Evolutionary conservation across 2,329 filamentous ascomycete genomes (phyloP).

Genomic region (Alternaria sp.): DNA sequence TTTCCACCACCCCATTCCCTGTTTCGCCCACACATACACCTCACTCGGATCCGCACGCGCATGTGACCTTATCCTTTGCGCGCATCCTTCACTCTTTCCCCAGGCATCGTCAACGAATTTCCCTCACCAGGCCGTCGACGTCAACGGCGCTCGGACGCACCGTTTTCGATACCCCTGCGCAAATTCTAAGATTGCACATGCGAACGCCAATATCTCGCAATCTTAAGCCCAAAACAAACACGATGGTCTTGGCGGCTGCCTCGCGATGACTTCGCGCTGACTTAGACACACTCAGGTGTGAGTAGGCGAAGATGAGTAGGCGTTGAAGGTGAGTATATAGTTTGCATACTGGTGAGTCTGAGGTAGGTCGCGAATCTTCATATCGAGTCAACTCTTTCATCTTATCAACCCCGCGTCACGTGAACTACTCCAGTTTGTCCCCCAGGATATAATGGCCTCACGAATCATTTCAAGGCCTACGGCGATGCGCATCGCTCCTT

Average conservation of each 20-base stretch:
- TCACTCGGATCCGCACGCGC: constrained; percentile 5
- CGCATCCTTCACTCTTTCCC: neutral
- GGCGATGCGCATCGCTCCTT: neutral
- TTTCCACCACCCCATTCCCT: constrained; percentile 4
- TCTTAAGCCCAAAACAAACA: constrained; percentile 31
- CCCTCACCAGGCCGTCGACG: constrained; percentile 14
- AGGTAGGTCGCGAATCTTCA: neutral
- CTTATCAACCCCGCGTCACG: neutral
- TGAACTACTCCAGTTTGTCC: neutral
- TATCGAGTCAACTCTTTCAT: neutral
- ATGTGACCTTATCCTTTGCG: neutral
- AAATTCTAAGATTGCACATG: constrained; percentile 30
- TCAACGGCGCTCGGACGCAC: constrained; percentile 20
- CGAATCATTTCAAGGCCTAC: neutral
- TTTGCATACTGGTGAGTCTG: neutral
- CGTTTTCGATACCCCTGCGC: constrained; percentile 12
- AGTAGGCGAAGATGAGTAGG: constrained; percentile 14
- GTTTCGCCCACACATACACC: neutral
- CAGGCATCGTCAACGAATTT: neutral
- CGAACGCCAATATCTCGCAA: constrained; percentile 23
- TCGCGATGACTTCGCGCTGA: neutral
- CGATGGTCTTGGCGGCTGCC: constrained; percentile 23
- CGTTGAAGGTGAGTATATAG: constrained; percentile 10
- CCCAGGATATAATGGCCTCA: neutral
- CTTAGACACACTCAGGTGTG: constrained; percentile 6